Evolutionary conservation across 1,284 basidiomycete species (phyloP).

Genomic region (Abortiporus biennis): DNA sequence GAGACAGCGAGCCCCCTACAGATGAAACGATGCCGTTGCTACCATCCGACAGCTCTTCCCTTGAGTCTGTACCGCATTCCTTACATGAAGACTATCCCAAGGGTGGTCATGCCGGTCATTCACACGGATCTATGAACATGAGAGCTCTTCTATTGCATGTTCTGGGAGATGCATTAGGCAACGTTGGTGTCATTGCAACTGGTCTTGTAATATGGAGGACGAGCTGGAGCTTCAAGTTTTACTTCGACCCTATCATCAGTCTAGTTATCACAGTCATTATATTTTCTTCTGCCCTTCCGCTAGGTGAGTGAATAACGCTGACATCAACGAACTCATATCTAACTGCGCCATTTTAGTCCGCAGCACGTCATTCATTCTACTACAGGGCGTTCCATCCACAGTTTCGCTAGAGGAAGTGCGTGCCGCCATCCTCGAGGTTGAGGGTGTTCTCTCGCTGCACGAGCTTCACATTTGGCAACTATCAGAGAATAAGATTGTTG

Average conservation of each 20-base stretch:
- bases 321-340: not conserved
- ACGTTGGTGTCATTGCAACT: slow-evolving; percentile 94
- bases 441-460: slow-evolving; percentile 90
- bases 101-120: slow-evolving; percentile 10
- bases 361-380: slow-evolving; percentile 93
- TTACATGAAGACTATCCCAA: slow-evolving; percentile 5
- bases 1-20: slow-evolving; percentile 6
- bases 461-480: slow-evolving; percentile 98
- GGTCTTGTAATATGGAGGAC: slow-evolving; percentile 91
- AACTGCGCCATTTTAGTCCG: slow-evolving; percentile 44
- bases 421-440: slow-evolving; percentile 70
- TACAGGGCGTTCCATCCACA: slow-evolving; percentile 91
- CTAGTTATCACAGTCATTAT: slow-evolving; percentile 96
- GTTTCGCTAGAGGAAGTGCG: slow-evolving; percentile 88
- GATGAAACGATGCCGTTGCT: slow-evolving; percentile 22
- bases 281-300: slow-evolving; percentile 90
- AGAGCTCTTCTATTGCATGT: slow-evolving; percentile 92
- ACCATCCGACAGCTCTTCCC: slow-evolving; percentile 13
- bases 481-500: slow-evolving; percentile 85
- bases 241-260: slow-evolving; percentile 92
- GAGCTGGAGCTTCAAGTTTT: slow-evolving; percentile 76
- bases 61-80: slow-evolving; percentile 15
- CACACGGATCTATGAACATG: slow-evolving; percentile 91
- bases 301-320: slow-evolving; percentile 51
- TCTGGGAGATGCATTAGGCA: slow-evolving; percentile 94